phyloP scores from a whole-genome alignment of 257 asterid species.

The Nicotiana noctiflora region DNA sequence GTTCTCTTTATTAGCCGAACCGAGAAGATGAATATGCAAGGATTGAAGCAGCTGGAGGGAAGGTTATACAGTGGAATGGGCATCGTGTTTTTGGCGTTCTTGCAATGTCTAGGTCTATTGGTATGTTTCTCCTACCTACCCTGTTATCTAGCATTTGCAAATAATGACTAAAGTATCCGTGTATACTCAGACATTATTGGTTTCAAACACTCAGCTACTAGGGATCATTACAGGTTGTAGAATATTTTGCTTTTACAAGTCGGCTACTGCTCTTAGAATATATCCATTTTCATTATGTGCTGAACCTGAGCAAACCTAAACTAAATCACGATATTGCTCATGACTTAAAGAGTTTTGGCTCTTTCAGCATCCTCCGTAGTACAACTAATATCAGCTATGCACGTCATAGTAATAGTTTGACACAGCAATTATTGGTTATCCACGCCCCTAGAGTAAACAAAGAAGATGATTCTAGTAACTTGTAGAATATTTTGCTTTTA shows the following conservation, averaged over 20 bases:
- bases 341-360: not conserved
- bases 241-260: not conserved
- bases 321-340: not conserved
- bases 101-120: constrained; percentile 95
- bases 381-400: not conserved
- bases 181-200: not conserved
- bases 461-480: not conserved
- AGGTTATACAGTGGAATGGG: constrained; percentile 97
- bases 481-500: not conserved
- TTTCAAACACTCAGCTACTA: not conserved
- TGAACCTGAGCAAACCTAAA: not conserved
- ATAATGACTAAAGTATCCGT: not conserved
- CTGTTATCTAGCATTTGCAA: not conserved
- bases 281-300: not conserved
- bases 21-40: constrained; percentile 91
- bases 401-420: not conserved
- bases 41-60: constrained; percentile 93
- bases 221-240: not conserved
- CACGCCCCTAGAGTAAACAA: not conserved
- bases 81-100: constrained; percentile 96
- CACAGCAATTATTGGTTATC: not conserved
- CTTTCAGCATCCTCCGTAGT: constrained; percentile 1
- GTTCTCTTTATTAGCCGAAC: constrained; percentile 48
- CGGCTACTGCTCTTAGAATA: not conserved
- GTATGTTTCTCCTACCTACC: constrained; percentile 36